Percentiles rank a stretch among this genome's conserved stretches.
Evolutionary conservation across 805 yeast species (phyloP).

Genomic region (Cyberlindnera galapagoensis): DNA sequence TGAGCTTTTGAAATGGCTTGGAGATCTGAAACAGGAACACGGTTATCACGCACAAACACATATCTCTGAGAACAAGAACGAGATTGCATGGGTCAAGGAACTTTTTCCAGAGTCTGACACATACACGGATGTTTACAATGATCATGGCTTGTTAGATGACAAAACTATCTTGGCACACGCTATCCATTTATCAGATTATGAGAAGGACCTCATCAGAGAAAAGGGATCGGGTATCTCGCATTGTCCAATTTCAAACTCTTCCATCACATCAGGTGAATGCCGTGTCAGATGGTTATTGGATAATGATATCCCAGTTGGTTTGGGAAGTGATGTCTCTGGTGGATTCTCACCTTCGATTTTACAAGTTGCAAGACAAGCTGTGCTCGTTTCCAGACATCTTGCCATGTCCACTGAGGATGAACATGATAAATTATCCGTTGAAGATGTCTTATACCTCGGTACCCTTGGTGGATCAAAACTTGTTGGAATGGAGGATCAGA

Average conservation of each 20-base stretch:
- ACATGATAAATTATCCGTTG: constrained; percentile 47
- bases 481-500: constrained; percentile 43
- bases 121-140: constrained; percentile 75
- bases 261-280: constrained; percentile 87
- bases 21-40: constrained; percentile 42
- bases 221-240: constrained; percentile 74
- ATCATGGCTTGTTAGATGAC: constrained; percentile 48
- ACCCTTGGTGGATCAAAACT: constrained; percentile 89
- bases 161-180: constrained; percentile 88
- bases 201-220: constrained; percentile 47
- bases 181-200: constrained; percentile 63
- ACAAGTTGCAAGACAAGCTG: constrained; percentile 61
- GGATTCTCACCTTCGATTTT: constrained; percentile 66
- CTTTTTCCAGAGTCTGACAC: constrained; percentile 64
- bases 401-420: constrained; percentile 48
- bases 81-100: constrained; percentile 64
- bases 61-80: constrained; percentile 73
- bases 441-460: constrained; percentile 73
- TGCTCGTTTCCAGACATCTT: constrained; percentile 63
- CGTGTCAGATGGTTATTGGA: constrained; percentile 65
- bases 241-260: constrained; percentile 88
- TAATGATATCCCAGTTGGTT: constrained; percentile 63
- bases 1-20: constrained; percentile 56
- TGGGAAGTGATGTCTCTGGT: constrained; percentile 79
- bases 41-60: constrained; percentile 82